Evolutionary conservation across 495 filamentous ascomycete genomes (phyloP), one percentile per base, ranked within the genome.

Genomic region (Jackrogersella multiformis): DNA sequence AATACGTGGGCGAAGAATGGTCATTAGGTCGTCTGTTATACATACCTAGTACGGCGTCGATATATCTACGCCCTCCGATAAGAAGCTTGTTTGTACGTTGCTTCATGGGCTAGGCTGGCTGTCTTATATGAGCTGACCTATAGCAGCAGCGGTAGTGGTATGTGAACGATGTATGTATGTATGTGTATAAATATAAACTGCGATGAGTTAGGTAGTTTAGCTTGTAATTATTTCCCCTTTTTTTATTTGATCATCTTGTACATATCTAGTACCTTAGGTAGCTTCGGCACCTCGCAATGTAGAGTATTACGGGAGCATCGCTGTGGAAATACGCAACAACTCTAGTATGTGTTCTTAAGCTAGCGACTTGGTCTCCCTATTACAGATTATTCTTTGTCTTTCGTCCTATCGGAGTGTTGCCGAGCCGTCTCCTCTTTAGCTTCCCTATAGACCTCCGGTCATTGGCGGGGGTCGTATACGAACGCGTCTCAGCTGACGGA

Each of bases 1-100:
- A 15, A 53, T 23, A 53, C 49, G 49, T 53, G 49, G 49, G 49
- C 49, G 32, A 7, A 36, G 45, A 18, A 18, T 20, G 9, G 32
- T 13, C 8, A 53, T 53, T 53, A n/a, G n/a, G 9, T 35, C 12
- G 49, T 53, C 9, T 36, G n/a, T 53, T 53, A 53, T 53, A 53
- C n/a, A n/a, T n/a, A n/a, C n/a, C n/a, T n/a, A n/a, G n/a, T n/a
- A n/a, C 8, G 30, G 16, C 20, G 49, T 53, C 18, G 32, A 46
- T 46, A 46, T 49, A 26, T 49, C 5, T 32, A 18, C 45, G 15
- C 26, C 45, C n/a, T n/a, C 26, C 26, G 26, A 18, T 32, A 49
- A 49, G 26, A 49, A 32, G 45, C 45, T 49, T 49, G 21, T 32
- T 49, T 18, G 15, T 8, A 32, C n/a, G 26, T 49, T 18, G 45